phyloP scores from a whole-genome alignment of 441 rosid genomes.

The Kokia cookei region DNA sequence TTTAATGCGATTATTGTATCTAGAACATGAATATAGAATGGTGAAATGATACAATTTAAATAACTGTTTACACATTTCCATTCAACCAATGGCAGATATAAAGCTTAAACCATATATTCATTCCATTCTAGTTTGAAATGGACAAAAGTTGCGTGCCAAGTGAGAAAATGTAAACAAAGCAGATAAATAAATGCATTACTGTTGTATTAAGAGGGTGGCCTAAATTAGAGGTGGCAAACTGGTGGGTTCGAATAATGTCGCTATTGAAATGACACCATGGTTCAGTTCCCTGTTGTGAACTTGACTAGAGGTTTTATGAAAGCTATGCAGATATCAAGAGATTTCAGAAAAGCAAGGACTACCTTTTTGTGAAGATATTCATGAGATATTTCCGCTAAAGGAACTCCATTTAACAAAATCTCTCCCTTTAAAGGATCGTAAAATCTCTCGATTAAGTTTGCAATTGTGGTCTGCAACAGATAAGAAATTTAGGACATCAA shows the following conservation, averaged over 20 bases:
- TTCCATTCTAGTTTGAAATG: neutral
- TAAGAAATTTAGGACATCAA: neutral
- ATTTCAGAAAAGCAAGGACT: neutral
- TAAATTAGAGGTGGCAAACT: neutral
- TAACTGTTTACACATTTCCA: neutral
- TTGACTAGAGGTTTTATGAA: neutral
- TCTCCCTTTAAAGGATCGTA: conserved; percentile 88
- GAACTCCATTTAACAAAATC: conserved; percentile 73
- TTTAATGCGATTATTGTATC: neutral
- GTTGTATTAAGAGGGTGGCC: neutral
- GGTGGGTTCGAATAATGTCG: no score
- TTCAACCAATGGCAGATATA: neutral
- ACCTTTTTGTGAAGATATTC: conserved; percentile 82
- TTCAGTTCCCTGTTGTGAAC: neutral
- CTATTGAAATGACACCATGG: neutral
- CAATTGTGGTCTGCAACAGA: conserved; percentile 73
- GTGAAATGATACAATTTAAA: neutral
- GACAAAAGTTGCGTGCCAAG: neutral
- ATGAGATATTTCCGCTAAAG: conserved; percentile 76
- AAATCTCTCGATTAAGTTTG: conserved; percentile 87
- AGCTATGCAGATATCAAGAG: neutral
- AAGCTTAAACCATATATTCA: neutral
- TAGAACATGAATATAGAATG: neutral
- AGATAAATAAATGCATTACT: neutral
- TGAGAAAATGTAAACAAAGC: neutral